These are phyloP conservation scores for Moesziomyces sp. DNA, from an alignment of 1,284 basidiomycete genomes.

Conservation along the genomic window DNA sequence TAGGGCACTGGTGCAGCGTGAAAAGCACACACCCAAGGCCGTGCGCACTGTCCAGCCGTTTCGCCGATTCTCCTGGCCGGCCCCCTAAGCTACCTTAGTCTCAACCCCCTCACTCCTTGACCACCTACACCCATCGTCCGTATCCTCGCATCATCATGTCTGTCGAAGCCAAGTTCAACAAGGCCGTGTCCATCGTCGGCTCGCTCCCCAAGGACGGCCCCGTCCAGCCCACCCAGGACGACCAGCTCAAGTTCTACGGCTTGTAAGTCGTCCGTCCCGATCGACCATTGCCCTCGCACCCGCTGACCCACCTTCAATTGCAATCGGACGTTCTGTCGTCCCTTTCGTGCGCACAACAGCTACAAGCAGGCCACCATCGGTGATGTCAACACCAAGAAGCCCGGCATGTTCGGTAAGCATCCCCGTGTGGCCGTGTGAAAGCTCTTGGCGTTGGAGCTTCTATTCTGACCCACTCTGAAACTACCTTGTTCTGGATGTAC, in stretches of 20 bases:
- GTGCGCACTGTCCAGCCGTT: constrained; percentile 17
- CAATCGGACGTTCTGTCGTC: no score
- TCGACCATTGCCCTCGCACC: neutral
- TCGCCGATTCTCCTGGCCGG: neutral
- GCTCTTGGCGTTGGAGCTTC: neutral
- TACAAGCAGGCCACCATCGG: constrained; percentile 67
- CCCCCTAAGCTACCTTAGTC: no score
- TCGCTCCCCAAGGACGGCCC: constrained; percentile 58
- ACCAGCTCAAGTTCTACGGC: constrained; percentile 66
- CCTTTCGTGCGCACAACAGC: constrained; percentile 14
- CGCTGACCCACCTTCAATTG: neutral
- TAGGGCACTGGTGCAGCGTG: neutral
- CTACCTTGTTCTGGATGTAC: neutral
- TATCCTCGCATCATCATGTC: constrained; percentile 26
- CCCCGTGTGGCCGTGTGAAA: neutral
- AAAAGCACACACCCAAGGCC: constrained; percentile 2
- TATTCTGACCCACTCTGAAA: neutral
- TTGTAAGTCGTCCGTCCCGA: constrained; percentile 33
- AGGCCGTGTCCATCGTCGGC: constrained; percentile 54
- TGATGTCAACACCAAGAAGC: constrained; percentile 64
- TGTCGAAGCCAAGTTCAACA: constrained; percentile 59
- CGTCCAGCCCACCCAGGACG: constrained; percentile 60
- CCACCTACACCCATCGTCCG: neutral
- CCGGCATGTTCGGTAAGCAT: constrained; percentile 64
- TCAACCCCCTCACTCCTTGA: neutral